These are phyloP conservation scores for Brassica incana DNA, from an alignment of 345 rosid genomes.

Conservation along the genomic window DNA sequence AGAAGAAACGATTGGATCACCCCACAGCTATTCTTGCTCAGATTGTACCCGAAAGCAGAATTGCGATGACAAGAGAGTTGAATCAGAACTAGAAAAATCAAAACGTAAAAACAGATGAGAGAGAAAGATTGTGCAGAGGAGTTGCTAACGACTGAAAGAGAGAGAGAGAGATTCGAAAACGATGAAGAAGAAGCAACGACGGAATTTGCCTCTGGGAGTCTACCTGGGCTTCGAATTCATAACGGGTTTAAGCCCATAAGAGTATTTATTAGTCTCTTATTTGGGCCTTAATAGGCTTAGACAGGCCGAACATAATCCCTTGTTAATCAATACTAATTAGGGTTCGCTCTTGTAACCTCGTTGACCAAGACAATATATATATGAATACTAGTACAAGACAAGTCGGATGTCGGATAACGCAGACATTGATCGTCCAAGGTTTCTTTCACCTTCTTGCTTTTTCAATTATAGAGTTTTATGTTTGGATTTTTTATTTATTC, in stretches of 20 bases:
- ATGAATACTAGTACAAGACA: background rate
- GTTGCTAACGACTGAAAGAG: constrained; percentile 10
- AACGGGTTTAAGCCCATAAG: background rate
- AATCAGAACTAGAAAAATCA: background rate
- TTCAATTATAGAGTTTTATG: no score
- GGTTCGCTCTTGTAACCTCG: background rate
- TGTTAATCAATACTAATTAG: constrained; percentile 4
- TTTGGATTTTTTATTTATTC: no score
- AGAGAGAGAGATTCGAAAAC: constrained; percentile 14
- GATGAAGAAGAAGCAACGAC: constrained; percentile 2
- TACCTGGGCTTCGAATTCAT: background rate
- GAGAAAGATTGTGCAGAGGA: background rate
- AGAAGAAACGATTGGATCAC: constrained; percentile 23
- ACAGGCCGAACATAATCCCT: background rate
- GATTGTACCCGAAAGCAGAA: background rate
- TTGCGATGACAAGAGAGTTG: constrained; percentile 1
- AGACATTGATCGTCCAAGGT: background rate
- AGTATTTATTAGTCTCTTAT: background rate
- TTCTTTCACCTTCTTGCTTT: background rate
- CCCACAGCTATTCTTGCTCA: background rate
- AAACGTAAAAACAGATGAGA: background rate
- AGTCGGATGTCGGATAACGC: background rate
- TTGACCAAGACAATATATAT: background rate
- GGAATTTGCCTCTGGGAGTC: background rate
- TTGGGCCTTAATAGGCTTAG: background rate